Evolutionary conservation across 257 asterid genomes (phyloP), one percentile per base, ranked within the genome.

Genomic region (Datura wrightii): DNA sequence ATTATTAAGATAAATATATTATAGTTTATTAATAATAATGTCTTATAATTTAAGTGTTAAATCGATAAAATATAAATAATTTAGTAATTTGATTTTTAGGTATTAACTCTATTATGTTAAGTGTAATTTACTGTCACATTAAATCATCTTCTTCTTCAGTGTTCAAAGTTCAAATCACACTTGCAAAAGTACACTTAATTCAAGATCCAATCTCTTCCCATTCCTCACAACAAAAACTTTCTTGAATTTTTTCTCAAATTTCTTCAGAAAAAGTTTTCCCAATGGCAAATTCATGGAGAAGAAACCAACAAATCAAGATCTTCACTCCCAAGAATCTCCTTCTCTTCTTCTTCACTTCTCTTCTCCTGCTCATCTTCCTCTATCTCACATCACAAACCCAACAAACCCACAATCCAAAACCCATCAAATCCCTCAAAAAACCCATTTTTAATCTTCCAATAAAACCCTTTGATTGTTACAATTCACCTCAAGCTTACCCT

Each of bases 201-300:
- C 78, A 69, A 69, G 53, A 69, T 69, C 78, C 78, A 69, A 69
- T 69, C 78, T 69, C 1, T 69, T 66, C 48, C 2, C 74, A 36
- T 65, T 65, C 34, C 46, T 13, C 46, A 65, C 46, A 63, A 1
- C 15, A 4, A 31, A 0, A 18, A 0, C 2, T 39, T 39, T 67
- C 59, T 54, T 54, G 60, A 54, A 15, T 14, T 36, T 9, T 3
- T 6, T 52, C 9, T 36, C 48, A 10, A 66, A 37, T 37, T 67
- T 66, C 48, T 36, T 14, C 0, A 34, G 11, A 11, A 63, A 63
- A 19, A 80, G n/a, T 41, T 80, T 24, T 24, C 31, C 10, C 41
- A 83, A 96, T 96, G 99, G 99, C 97, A 82, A 93, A 94, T 91
- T 94, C 93, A 14, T 96, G 97, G 99, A 94, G 87, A 91, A 92